Base-by-base conservation (phyloP, 129 eudicot genomes). In the Flaveria bidentis region DNA sequence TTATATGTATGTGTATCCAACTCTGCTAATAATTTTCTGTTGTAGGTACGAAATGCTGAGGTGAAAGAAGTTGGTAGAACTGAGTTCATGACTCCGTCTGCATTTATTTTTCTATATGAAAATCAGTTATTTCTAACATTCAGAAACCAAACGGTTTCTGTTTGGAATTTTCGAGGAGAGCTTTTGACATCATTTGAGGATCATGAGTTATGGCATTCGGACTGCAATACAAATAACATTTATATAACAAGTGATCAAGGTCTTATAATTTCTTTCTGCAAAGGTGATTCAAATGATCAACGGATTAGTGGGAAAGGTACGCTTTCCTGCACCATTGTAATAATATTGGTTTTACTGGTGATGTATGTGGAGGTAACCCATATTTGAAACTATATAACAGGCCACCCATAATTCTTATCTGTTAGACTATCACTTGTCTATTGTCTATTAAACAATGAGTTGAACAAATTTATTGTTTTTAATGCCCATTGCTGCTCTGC, bases 131-230 rank as follows among this genome's bases (percentile, higher is more conserved):
- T 85, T 82, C 39, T 83, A 64, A 83, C 89, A 60, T 83, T 86
- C 76, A 79, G 85, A 74, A 79, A 86, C 68, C 86, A 80, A 68
- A 83, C 81, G 15, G 89, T 86, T 74, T 82, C 83, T 33, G 89
- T 86, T 67, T 86, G 89, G 89, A 83, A 86, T 60, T 86, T 86
- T 67, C 82, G 82, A 63, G 89, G 89, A 61, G 87, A 83, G 69
- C 83, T 86, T 17, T 78, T 86, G 55, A 86, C 89, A 56, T 86
- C 89, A 4, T 83, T 86, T 56, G 87, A 83, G 71, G 85, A 86
- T 77, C 89, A 86, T 17, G 72, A 75, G 22, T 72, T 85, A 78
- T 85, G 86, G 86, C 89, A 82, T 82, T 33, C 86, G 0, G 86
- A 82, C 73, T 80, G 89, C 83, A 86, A 86, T 22, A 86, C 89